Evolutionary conservation across 306 rosid genomes (phyloP).

Genomic region (Cucurbita ficifolia): DNA sequence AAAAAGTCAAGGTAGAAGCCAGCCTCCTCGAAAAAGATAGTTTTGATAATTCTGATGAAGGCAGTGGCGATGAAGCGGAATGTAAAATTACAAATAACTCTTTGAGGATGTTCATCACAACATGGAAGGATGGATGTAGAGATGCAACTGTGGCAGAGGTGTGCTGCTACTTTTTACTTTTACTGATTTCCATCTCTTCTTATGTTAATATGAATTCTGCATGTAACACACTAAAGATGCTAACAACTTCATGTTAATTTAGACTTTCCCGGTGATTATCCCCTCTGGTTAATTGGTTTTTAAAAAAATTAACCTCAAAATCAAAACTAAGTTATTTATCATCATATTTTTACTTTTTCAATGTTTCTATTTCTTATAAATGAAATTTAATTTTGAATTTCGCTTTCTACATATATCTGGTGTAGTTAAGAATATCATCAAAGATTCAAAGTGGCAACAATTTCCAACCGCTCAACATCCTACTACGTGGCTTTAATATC

Average conservation of each 20-base stretch:
- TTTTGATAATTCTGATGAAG: conserved; percentile 9
- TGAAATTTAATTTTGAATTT: neutral
- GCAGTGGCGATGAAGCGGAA: conserved; percentile 5
- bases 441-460: too few relatives aligned
- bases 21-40: conserved; percentile 7
- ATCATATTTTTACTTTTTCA: neutral
- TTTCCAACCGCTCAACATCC: too few relatives aligned
- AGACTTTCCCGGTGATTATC: neutral
- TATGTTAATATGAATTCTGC: neutral
- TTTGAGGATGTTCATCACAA: conserved; percentile 47
- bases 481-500: too few relatives aligned
- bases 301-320: neutral
- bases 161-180: conserved; percentile 6
- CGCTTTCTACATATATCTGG: neutral
- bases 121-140: conserved; percentile 70
- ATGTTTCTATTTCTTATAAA: neutral
- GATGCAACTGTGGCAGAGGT: conserved; percentile 40
- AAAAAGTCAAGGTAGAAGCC: conserved; percentile 5
- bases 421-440: too few relatives aligned
- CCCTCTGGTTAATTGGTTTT: neutral
- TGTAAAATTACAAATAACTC: conserved; percentile 26
- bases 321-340: neutral
- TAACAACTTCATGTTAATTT: neutral
- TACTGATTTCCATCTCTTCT: neutral
- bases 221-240: neutral